Evolutionary conservation across 2,329 filamentous ascomycete species (phyloP).

Genomic region (Hypoxylon sp.): DNA sequence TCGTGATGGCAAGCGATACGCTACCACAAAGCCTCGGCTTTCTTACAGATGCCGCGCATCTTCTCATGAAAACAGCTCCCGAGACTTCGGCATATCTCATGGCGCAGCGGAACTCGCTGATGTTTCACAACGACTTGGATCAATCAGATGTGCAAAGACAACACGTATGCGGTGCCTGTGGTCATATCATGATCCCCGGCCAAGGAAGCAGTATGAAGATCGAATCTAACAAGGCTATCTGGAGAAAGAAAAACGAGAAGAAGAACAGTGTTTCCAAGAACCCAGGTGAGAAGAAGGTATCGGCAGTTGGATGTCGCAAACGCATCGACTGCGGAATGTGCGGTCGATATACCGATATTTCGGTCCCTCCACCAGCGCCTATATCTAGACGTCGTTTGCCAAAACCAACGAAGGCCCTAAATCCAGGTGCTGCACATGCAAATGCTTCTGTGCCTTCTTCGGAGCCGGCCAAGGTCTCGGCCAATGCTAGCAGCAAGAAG

Average conservation of each 20-base stretch:
- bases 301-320: slow-evolving; percentile 51
- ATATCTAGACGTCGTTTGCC: slow-evolving; percentile 49
- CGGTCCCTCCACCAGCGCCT: slow-evolving; percentile 55
- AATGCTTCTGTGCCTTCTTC: slow-evolving; percentile 29
- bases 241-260: slow-evolving; percentile 53
- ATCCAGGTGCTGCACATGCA: background rate
- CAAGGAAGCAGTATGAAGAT: slow-evolving; percentile 58
- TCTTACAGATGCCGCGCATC: slow-evolving; percentile 70
- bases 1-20: slow-evolving; percentile 43
- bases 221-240: slow-evolving; percentile 60
- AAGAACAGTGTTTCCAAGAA: slow-evolving; percentile 25
- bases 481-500: slow-evolving; percentile 73
- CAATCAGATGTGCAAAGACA: slow-evolving; percentile 64
- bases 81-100: slow-evolving; percentile 71
- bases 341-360: slow-evolving; percentile 57
- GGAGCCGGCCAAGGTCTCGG: slow-evolving; percentile 53
- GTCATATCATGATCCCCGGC: slow-evolving; percentile 69
- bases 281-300: slow-evolving; percentile 9
- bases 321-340: slow-evolving; percentile 61
- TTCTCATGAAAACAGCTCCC: slow-evolving; percentile 65
- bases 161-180: slow-evolving; percentile 70
- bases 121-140: slow-evolving; percentile 60
- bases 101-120: slow-evolving; percentile 63
- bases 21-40: slow-evolving; percentile 54
- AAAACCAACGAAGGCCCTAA: slow-evolving; percentile 41